A percentile compares a stretch with the other conserved stretches of the same genome.
These are phyloP conservation scores for Hypomyces rosellus DNA, from an alignment of 2,329 filamentous ascomycete genomes.

Conservation along the genomic window DNA sequence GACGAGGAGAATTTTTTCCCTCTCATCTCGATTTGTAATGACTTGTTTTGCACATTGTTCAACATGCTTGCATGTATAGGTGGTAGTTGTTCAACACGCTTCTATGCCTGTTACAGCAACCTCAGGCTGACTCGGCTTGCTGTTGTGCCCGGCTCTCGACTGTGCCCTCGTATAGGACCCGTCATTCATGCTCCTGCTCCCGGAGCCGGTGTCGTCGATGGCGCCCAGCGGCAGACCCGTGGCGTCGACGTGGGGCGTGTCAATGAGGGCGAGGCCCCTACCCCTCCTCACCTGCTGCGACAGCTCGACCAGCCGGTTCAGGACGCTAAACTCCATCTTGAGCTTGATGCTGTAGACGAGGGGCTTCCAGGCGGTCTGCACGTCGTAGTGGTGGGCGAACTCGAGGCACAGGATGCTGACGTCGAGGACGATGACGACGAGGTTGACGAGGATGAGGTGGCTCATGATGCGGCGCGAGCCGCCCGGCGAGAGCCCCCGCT, in stretches of 20 bases:
- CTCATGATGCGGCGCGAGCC: slow-evolving; percentile 10
- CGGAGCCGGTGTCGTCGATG: not conserved
- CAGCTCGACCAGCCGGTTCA: slow-evolving; percentile 26
- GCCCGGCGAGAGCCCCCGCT: slow-evolving; percentile 21
- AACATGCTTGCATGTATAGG: too few species aligned
- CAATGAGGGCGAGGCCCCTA: slow-evolving; percentile 10
- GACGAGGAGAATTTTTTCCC: too few species aligned
- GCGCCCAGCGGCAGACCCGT: slow-evolving; percentile 1
- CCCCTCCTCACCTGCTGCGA: slow-evolving; percentile 8
- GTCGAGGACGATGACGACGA: slow-evolving; percentile 36
- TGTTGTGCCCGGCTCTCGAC: not conserved
- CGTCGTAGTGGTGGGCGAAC: slow-evolving; percentile 22
- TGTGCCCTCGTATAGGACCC: not conserved
- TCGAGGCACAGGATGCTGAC: slow-evolving; percentile 26
- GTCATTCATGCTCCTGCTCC: not conserved
- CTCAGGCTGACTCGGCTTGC: not conserved
- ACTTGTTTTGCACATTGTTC: too few species aligned
- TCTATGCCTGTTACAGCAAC: not conserved
- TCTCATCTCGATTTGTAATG: too few species aligned
- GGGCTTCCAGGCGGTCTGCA: slow-evolving; percentile 27
- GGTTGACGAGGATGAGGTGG: slow-evolving; percentile 36
- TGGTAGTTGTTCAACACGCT: not conserved
- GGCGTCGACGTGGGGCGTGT: not conserved
- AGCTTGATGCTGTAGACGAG: slow-evolving; percentile 29
- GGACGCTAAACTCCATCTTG: slow-evolving; percentile 28